These are phyloP conservation scores for Cladorrhinum samala DNA, from an alignment of 495 filamentous ascomycete genomes.

Conservation along the genomic window DNA sequence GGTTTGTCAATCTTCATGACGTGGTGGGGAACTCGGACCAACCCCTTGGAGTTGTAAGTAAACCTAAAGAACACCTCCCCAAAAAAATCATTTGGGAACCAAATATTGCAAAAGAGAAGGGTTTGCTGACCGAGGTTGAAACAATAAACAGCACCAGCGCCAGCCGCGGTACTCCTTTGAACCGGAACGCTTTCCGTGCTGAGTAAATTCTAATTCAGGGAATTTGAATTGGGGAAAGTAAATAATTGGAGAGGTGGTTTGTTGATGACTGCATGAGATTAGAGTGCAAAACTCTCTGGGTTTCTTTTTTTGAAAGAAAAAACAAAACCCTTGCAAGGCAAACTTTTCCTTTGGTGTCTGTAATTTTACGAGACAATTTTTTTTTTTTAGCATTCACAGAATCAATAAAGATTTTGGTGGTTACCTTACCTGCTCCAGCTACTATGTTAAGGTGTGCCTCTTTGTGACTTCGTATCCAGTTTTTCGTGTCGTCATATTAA, in stretches of 20 bases:
- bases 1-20: slow-evolving; percentile 87
- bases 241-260: too few species aligned
- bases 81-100: too few species aligned
- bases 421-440: neutral
- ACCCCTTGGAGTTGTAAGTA: slow-evolving; percentile 62
- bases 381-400: slow-evolving; percentile 15
- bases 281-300: too few species aligned
- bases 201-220: too few species aligned
- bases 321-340: neutral
- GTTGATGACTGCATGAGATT: too few species aligned
- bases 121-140: too few species aligned
- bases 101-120: too few species aligned
- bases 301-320: too few species aligned
- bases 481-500: too few species aligned
- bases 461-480: too few species aligned
- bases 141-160: too few species aligned
- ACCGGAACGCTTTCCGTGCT: slow-evolving; percentile 19
- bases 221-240: neutral
- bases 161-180: slow-evolving; percentile 12
- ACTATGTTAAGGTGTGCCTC: neutral
- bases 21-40: slow-evolving; percentile 94
- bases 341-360: slow-evolving; percentile 8
- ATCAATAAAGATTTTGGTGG: slow-evolving; percentile 5
- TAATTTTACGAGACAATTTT: slow-evolving; percentile 19
- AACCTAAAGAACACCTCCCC: too few species aligned